Percentiles rank a stretch among this genome's conserved stretches.
phyloP scores from a whole-genome alignment of 2,329 filamentous ascomycete genomes.

The Talaromyces sp. region DNA sequence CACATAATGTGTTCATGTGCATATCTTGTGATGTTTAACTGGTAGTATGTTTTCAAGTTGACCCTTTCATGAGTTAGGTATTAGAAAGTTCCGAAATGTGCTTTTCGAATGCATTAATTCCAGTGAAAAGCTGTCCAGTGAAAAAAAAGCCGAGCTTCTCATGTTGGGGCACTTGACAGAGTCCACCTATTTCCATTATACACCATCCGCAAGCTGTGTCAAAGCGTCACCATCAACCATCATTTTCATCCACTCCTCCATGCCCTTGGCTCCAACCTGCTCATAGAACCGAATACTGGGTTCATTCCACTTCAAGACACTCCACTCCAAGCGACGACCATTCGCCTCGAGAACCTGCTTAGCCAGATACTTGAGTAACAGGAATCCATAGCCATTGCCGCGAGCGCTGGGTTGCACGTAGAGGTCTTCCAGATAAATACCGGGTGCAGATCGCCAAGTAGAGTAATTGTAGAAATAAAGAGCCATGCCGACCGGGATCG shows the following conservation, averaged over 20 bases:
- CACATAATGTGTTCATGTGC: too few species aligned
- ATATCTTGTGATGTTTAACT: too few species aligned
- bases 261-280: conserved; percentile 46
- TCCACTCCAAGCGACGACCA: conserved; percentile 83
- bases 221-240: conserved; percentile 52
- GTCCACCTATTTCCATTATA: too few species aligned
- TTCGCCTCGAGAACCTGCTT: conserved; percentile 72
- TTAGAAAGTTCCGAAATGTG: too few species aligned
- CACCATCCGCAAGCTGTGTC: conserved; percentile 40
- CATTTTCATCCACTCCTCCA: conserved; percentile 56
- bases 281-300: conserved; percentile 85
- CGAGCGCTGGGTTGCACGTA: conserved; percentile 74
- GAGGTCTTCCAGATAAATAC: conserved; percentile 93
- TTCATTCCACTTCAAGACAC: conserved; percentile 89
- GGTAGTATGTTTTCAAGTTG: too few species aligned
- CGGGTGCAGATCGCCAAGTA: conserved; percentile 84
- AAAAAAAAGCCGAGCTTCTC: too few species aligned
- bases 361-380: conserved; percentile 75
- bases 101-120: too few species aligned
- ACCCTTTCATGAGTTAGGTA: too few species aligned
- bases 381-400: conserved; percentile 77
- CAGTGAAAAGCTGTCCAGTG: too few species aligned
- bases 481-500: conserved; percentile 71
- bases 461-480: conserved; percentile 96
- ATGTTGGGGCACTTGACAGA: too few species aligned